phyloP scores from a whole-genome alignment of 2,329 filamentous ascomycete species.

The Truncatella angustata region DNA sequence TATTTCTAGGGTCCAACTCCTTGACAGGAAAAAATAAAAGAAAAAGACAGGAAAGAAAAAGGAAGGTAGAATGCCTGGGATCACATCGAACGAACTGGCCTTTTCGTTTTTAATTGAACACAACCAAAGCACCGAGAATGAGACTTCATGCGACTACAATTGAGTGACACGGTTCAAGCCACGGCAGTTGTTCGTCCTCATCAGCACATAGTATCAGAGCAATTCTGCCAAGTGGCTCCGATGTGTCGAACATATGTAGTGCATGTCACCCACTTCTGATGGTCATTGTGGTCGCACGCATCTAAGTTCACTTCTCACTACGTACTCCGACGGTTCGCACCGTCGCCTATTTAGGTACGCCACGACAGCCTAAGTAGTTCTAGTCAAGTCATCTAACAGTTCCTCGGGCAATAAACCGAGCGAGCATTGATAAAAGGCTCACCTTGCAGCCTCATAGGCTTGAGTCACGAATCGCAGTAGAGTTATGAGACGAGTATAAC shows the following conservation, averaged over 20 bases:
- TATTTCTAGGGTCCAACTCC: not conserved
- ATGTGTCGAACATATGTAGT: too few relatives aligned
- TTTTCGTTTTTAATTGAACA: not conserved
- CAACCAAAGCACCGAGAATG: not conserved
- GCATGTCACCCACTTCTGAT: not conserved
- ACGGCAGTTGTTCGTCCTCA: not conserved
- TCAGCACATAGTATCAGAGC: not conserved
- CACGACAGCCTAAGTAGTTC: not conserved
- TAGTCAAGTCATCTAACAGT: not conserved
- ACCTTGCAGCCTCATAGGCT: too few relatives aligned
- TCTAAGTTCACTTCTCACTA: too few relatives aligned
- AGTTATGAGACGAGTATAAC: too few relatives aligned
- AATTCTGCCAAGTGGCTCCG: too few relatives aligned
- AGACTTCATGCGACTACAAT: not conserved
- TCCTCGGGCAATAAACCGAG: too few relatives aligned
- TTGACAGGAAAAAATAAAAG: not conserved
- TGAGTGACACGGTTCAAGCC: conserved; percentile 1
- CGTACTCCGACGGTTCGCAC: conserved; percentile 1
- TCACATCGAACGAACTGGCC: too few relatives aligned
- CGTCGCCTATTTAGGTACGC: conserved; percentile 1
- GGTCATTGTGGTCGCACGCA: not conserved
- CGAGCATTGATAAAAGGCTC: too few relatives aligned
- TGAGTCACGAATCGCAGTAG: too few relatives aligned
- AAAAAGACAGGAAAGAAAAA: not conserved
- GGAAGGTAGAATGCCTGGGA: too few relatives aligned